These are phyloP conservation scores for Colletotrichum sp. DNA, from an alignment of 2,329 filamentous ascomycete genomes.

Conservation along the genomic window DNA sequence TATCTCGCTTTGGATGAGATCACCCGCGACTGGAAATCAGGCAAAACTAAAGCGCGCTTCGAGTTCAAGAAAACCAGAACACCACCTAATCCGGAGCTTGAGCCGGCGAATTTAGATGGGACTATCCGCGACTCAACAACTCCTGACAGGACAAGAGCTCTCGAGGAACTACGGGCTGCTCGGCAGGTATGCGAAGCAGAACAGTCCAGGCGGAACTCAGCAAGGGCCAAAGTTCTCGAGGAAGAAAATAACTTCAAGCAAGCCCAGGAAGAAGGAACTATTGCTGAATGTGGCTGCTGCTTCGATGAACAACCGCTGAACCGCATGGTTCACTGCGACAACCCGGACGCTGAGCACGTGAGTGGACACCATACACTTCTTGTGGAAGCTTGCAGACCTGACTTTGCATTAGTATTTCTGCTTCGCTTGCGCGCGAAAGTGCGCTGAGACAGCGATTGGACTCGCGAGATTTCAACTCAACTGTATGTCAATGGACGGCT, in stretches of 20 bases:
- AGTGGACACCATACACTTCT: constrained; percentile 19
- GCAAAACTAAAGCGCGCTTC: constrained; percentile 23
- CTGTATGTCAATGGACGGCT: constrained; percentile 76
- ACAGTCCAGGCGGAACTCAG: constrained; percentile 25
- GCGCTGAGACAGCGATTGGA: constrained; percentile 73
- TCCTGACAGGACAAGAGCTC: constrained; percentile 29
- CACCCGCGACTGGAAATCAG: not conserved
- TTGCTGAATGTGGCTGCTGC: constrained; percentile 77
- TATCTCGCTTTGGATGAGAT: constrained; percentile 36
- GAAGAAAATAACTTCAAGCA: constrained; percentile 45
- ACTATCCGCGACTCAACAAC: constrained; percentile 13
- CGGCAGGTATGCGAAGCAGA: constrained; percentile 32
- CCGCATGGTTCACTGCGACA: constrained; percentile 68
- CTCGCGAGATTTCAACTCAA: constrained; percentile 69
- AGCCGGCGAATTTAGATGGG: constrained; percentile 23
- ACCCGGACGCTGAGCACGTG: constrained; percentile 59
- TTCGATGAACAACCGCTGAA: constrained; percentile 70
- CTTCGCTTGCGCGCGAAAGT: constrained; percentile 64
- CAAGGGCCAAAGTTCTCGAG: constrained; percentile 31
- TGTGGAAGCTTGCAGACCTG: not conserved
- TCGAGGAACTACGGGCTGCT: constrained; percentile 45
- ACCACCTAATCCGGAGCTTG: constrained; percentile 22
- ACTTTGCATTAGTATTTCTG: constrained; percentile 64
- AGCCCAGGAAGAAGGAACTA: constrained; percentile 54
- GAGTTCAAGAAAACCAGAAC: constrained; percentile 32